Conservation (phyloP, 2,329 filamentous ascomycete genomes). For the Diaporthe sp. region DNA sequence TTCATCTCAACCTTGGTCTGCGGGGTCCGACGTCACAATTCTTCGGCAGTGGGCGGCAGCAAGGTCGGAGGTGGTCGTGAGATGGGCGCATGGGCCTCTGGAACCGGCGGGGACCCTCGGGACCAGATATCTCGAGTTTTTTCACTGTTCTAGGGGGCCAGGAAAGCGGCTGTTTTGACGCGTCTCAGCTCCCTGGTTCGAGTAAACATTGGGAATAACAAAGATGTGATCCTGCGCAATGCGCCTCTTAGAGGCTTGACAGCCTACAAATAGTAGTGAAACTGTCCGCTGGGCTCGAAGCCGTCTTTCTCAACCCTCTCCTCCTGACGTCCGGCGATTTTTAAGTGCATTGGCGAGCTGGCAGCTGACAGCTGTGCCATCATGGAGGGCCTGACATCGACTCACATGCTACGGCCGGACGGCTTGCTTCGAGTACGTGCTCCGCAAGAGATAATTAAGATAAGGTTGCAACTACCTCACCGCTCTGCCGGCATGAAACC, state of each 20-base stretch:
- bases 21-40: conserved; percentile 17
- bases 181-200: background rate
- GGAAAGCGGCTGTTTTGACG: background rate
- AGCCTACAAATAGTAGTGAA: background rate
- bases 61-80: background rate
- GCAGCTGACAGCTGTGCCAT: conserved; percentile 7
- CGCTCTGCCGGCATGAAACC: conserved; percentile 20
- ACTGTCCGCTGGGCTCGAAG: background rate
- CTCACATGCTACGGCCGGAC: background rate
- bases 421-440: background rate
- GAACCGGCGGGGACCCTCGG: background rate
- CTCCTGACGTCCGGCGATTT: background rate
- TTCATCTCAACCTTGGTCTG: background rate
- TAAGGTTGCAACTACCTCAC: conserved; percentile 14
- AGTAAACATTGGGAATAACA: conserved; percentile 26
- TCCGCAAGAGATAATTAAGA: conserved; percentile 3
- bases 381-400: background rate
- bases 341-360: background rate
- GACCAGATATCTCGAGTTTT: background rate
- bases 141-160: too few relatives aligned
- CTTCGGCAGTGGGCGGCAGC: conserved; percentile 14
- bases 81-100: conserved; percentile 13
- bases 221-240: background rate
- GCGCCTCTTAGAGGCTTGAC: background rate
- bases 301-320: background rate